phyloP scores from a whole-genome alignment of 2,329 filamentous ascomycete genomes.

The Penicillium decumbens region DNA sequence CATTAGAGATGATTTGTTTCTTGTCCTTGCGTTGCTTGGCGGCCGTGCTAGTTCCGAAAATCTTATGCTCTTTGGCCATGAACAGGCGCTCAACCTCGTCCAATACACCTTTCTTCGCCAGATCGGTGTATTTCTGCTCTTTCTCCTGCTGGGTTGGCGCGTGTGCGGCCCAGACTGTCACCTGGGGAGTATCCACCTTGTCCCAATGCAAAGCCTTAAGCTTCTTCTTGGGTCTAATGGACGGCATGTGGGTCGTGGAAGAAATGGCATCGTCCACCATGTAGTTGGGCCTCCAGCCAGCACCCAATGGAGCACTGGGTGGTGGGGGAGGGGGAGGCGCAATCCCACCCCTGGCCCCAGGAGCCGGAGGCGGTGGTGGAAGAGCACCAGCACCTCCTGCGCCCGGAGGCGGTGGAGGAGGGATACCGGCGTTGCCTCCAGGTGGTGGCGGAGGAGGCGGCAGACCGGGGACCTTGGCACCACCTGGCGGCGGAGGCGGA shows the following conservation, averaged over 20 bases:
- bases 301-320: constrained; percentile 58
- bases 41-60: constrained; percentile 61
- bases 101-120: constrained; percentile 89
- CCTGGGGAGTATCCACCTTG: constrained; percentile 87
- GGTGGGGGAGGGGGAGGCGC: constrained; percentile 60
- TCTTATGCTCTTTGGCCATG: constrained; percentile 93
- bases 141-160: constrained; percentile 77
- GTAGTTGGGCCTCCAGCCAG: constrained; percentile 62
- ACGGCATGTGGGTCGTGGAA: constrained; percentile 65
- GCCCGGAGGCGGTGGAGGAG: constrained; percentile 37
- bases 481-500: constrained; percentile 38
- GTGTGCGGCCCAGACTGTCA: constrained; percentile 88
- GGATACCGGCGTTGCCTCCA: constrained; percentile 27
- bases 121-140: constrained; percentile 91
- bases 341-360: constrained; percentile 37
- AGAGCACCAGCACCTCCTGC: constrained; percentile 29
- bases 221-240: constrained; percentile 94
- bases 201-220: constrained; percentile 99
- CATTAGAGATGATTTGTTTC: constrained; percentile 91
- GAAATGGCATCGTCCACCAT: constrained; percentile 57
- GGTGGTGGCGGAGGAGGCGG: constrained; percentile 46
- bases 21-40: constrained; percentile 81
- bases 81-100: constrained; percentile 98
- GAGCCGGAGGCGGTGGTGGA: constrained; percentile 40
- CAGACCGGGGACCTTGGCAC: constrained; percentile 36